A percentile compares a stretch with the other conserved stretches of the same genome.
These are phyloP conservation scores for Castanea crenata DNA, from an alignment of 306 rosid species.

Conservation along the genomic window DNA sequence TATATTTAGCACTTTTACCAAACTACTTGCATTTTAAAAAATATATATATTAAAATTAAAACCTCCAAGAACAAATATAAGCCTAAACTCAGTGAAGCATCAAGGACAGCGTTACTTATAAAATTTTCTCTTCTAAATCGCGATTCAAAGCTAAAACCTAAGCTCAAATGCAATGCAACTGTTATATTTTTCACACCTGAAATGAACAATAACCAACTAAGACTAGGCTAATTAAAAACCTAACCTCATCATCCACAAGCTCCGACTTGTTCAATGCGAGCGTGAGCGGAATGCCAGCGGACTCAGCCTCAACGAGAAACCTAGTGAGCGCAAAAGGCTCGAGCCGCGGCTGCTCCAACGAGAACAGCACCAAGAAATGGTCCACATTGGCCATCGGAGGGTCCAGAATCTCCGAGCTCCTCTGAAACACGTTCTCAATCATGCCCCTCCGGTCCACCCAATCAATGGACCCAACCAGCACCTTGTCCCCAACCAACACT, in stretches of 20 bases:
- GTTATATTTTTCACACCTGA: not conserved
- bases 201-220: not conserved
- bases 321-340: constrained; percentile 79
- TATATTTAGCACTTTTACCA: not conserved
- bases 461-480: constrained; percentile 81
- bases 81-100: too few relatives aligned
- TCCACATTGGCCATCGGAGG: constrained; percentile 93
- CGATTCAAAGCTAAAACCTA: not conserved
- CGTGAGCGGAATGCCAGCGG: constrained; percentile 73
- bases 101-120: too few relatives aligned
- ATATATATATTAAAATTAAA: too few relatives aligned
- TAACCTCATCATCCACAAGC: constrained; percentile 80
- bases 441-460: constrained; percentile 88
- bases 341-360: constrained; percentile 71
- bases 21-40: too few relatives aligned
- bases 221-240: not conserved
- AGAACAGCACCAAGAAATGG: constrained; percentile 74
- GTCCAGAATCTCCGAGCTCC: constrained; percentile 76
- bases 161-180: not conserved
- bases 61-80: too few relatives aligned
- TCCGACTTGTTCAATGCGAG: constrained; percentile 78
- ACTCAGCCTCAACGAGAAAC: constrained; percentile 82
- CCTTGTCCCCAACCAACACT: constrained; percentile 92
- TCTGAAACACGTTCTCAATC: constrained; percentile 81
- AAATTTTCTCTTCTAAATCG: too few relatives aligned